These are phyloP conservation scores for Phytophthora quininea DNA, from an alignment of 352 stramenopile species.

Conservation along the genomic window DNA sequence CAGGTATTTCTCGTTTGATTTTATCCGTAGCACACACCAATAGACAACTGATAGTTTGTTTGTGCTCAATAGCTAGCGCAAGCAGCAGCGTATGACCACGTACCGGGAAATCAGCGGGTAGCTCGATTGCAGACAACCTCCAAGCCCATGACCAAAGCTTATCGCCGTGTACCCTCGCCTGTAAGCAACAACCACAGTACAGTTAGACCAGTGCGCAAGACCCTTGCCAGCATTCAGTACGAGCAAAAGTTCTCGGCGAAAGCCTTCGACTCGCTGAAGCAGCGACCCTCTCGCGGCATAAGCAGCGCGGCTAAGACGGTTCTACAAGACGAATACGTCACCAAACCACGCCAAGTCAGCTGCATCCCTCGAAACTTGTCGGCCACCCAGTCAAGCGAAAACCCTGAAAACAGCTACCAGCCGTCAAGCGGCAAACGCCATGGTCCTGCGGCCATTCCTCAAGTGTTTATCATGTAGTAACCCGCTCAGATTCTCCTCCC, in stretches of 20 bases:
- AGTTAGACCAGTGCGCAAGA: conserved; percentile 48
- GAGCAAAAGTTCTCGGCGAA: conserved; percentile 49
- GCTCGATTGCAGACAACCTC: conserved; percentile 10
- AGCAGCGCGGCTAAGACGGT: conserved; percentile 47
- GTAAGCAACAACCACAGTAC: conserved; percentile 3
- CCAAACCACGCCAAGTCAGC: conserved; percentile 61
- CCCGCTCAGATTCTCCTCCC: conserved; percentile 7
- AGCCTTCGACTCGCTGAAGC: conserved; percentile 36
- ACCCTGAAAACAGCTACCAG: conserved; percentile 11
- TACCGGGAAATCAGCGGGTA: conserved; percentile 26
- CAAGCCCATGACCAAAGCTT: conserved; percentile 70
- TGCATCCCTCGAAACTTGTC: conserved; percentile 49
- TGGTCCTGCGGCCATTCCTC: conserved; percentile 48
- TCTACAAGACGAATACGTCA: conserved; percentile 78
- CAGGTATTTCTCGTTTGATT: conserved; percentile 9
- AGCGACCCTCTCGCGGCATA: conserved; percentile 41
- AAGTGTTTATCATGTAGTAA: conserved; percentile 77
- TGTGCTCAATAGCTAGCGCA: conserved; percentile 46
- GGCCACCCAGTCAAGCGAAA: conserved; percentile 12
- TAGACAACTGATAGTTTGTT: neutral
- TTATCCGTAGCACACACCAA: neutral
- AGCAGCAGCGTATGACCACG: conserved; percentile 63
- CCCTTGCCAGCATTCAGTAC: conserved; percentile 68
- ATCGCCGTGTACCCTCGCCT: conserved; percentile 40
- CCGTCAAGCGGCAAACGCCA: conserved; percentile 48